Conservation (phyloP, 1,284 basidiomycete genomes). For the Stereum hirsutum region DNA sequence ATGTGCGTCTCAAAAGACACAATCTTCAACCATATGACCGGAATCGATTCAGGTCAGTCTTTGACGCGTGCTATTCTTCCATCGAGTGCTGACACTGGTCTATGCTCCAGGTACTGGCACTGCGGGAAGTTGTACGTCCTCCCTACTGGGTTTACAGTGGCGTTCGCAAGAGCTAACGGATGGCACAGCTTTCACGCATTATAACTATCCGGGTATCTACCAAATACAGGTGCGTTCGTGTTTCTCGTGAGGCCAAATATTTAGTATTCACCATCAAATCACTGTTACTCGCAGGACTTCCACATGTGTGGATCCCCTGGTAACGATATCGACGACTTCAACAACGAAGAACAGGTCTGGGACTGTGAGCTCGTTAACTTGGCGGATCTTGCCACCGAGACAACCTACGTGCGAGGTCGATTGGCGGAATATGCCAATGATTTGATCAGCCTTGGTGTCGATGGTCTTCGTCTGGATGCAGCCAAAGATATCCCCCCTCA, state of each 20-base stretch:
- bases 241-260: neutral
- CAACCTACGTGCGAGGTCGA: slow-evolving; percentile 42
- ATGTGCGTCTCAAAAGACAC: slow-evolving; percentile 31
- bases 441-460: slow-evolving; percentile 49
- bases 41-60: slow-evolving; percentile 18
- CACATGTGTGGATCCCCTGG: slow-evolving; percentile 50
- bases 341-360: slow-evolving; percentile 43
- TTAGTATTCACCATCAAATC: neutral
- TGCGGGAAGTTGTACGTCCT: slow-evolving; percentile 24
- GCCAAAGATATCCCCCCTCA: slow-evolving; percentile 53
- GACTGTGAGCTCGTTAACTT: slow-evolving; percentile 49
- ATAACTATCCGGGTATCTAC: slow-evolving; percentile 50
- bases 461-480: slow-evolving; percentile 59
- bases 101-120: slow-evolving; percentile 35
- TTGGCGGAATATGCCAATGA: slow-evolving; percentile 55
- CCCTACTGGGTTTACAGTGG: no score
- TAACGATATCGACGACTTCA: slow-evolving; percentile 49
- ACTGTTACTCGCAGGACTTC: slow-evolving; percentile 33
- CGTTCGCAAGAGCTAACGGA: no score
- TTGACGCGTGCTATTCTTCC: no score
- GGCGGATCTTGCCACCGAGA: slow-evolving; percentile 57
- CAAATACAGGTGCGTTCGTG: slow-evolving; percentile 16
- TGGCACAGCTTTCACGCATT: slow-evolving; percentile 43
- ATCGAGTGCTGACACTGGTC: neutral
- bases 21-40: slow-evolving; percentile 61